These are phyloP conservation scores for Carex scoparia DNA, from an alignment of 176 grass and related monocot genomes.

Conservation along the genomic window DNA sequence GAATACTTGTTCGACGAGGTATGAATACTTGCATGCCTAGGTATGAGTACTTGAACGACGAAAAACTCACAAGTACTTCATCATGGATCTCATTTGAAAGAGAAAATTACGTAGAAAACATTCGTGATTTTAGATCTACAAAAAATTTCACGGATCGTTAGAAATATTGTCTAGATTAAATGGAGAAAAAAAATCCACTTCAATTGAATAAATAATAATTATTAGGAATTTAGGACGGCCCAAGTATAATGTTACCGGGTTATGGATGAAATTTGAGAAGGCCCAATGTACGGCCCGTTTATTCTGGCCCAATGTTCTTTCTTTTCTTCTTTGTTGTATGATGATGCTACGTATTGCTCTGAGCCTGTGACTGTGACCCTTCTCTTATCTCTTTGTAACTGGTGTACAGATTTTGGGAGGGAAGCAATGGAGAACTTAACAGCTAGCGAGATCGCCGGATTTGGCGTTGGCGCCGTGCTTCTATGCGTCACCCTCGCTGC, in stretches of 20 bases:
- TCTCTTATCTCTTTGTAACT: conserved; percentile 11
- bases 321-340: neutral
- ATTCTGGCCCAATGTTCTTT: neutral
- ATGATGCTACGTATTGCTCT: neutral
- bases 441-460: conserved; percentile 69
- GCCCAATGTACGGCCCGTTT: neutral
- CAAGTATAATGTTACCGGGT: neutral
- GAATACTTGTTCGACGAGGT: too few relatives aligned
- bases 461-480: conserved; percentile 59
- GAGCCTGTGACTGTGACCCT: neutral
- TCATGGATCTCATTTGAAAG: too few relatives aligned
- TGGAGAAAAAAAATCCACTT: too few relatives aligned
- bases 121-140: too few relatives aligned
- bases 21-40: too few relatives aligned
- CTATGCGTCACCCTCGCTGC: conserved; percentile 64
- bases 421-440: conserved; percentile 58
- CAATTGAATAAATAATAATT: too few relatives aligned
- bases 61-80: too few relatives aligned
- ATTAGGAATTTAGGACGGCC: too few relatives aligned
- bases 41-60: too few relatives aligned
- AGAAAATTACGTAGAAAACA: too few relatives aligned
- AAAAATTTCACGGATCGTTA: too few relatives aligned
- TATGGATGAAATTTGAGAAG: neutral
- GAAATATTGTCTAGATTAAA: too few relatives aligned
- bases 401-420: neutral